Evolutionary conservation across 192 early-diverging fungal species (phyloP), one percentile per base, ranked within the genome.

Genomic region (Coemansia sp.): DNA sequence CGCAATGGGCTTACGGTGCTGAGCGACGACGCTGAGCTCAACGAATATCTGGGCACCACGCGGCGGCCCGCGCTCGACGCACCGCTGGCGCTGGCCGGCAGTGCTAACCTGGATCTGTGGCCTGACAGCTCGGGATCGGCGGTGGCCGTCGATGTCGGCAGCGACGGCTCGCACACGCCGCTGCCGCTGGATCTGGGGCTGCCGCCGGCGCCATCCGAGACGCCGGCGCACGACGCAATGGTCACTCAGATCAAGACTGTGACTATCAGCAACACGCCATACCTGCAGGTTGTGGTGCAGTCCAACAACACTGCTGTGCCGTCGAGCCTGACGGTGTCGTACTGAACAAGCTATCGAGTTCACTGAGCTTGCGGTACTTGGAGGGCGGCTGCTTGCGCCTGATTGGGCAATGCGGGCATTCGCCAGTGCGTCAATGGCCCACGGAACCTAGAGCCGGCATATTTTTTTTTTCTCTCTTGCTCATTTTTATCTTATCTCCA

Each of bases 271-370:
- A 50, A 44, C 46, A 77, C 46, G 39, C 67, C 56, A 2, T 40
- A 47, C 8, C 44, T 67, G 55, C 63, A 63, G 50, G 67, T 77
- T 0, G 63, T 77, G 5, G 60, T 67, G 7, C 69, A 55, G 23
- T 67, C 59, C 9, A 67, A 70, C 63, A 62, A 65, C 60, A 77
- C 66, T 7, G 55, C 58, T 5, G 56, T 70, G 27, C 62, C 63
- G 7, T 55, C 58, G 1, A 77, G 67, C 42, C 53, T 69, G 4
- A 77, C 62, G 3, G 62, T 64, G 17, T 31, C 55, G 5, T 66
- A 73, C 23, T 60, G 25, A 29, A 39, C 3, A n/a, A n/a, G n/a
- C n/a, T n/a, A n/a, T n/a, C n/a, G n/a, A n/a, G n/a, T n/a, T 14
- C 38, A 15, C 17, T 39, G 28, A 29, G 7, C 38, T 17, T 6